These are phyloP conservation scores for Fusarium penzigii DNA, from an alignment of 2,329 filamentous ascomycete species.

Conservation along the genomic window DNA sequence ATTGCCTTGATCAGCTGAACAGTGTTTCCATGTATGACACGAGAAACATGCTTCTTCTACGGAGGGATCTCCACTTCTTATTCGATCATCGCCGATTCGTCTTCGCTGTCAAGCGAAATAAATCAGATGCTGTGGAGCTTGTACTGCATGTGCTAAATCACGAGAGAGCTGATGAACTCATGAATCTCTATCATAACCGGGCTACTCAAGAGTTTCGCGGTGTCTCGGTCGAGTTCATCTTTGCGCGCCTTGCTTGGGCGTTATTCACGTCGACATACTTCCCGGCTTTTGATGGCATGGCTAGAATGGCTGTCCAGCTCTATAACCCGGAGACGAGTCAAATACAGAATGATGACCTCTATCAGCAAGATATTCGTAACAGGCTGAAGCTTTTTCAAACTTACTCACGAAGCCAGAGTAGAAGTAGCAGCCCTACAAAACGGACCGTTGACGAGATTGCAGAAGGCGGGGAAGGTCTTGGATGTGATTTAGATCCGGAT, in stretches of 20 bases:
- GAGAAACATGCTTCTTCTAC: background rate
- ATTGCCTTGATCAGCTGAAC: background rate
- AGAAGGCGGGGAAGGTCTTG: too few species aligned
- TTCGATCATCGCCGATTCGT: conserved; percentile 1
- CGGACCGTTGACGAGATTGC: background rate
- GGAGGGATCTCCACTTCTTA: background rate
- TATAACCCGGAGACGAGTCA: background rate
- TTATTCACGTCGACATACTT: background rate
- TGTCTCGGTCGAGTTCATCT: background rate
- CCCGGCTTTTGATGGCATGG: background rate
- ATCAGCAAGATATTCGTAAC: background rate
- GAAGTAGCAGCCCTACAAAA: background rate
- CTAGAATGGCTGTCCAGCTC: background rate
- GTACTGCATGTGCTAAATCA: background rate
- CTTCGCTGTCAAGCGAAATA: background rate
- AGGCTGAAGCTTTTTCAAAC: background rate
- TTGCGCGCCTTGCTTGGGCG: background rate
- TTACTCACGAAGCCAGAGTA: conserved; percentile 1
- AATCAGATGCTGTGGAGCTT: background rate
- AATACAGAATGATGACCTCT: background rate
- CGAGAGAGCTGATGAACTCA: background rate
- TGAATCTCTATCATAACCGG: background rate
- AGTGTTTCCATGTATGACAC: background rate
- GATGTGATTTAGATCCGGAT: background rate
- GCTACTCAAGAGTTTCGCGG: background rate